Percentiles rank a stretch among this genome's conserved stretches.
These are phyloP conservation scores for Ceratobasidium sp. DNA, from an alignment of 1,284 basidiomycete genomes.

Conservation along the genomic window DNA sequence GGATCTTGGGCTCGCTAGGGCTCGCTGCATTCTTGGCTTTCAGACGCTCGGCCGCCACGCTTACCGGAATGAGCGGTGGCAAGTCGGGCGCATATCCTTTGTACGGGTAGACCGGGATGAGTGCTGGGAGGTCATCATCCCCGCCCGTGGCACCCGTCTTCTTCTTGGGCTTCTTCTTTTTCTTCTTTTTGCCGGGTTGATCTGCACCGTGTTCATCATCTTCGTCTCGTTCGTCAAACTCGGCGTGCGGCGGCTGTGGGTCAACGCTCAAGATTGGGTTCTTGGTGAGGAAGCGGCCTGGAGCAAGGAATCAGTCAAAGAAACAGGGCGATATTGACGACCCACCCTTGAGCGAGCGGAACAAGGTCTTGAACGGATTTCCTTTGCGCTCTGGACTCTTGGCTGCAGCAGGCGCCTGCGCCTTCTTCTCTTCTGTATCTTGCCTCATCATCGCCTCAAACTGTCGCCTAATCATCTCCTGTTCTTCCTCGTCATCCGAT, in stretches of 20 bases:
- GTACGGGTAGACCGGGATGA: constrained; percentile 25
- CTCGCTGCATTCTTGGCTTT: constrained; percentile 9
- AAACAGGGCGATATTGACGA: background rate
- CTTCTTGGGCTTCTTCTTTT: constrained; percentile 47
- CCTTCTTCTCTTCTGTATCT: background rate
- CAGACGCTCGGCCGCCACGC: constrained; percentile 38
- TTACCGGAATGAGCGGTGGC: constrained; percentile 31
- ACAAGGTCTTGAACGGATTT: constrained; percentile 16
- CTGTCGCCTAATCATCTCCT: background rate
- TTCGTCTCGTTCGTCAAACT: constrained; percentile 33
- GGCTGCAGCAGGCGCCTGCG: constrained; percentile 1
- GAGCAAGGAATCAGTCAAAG: background rate
- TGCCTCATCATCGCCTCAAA: constrained; percentile 22
- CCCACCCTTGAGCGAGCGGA: background rate
- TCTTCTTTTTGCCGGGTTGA: constrained; percentile 29
- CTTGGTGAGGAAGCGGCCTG: constrained; percentile 42
- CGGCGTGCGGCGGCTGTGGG: background rate
- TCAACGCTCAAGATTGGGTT: constrained; percentile 34
- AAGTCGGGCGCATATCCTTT: constrained; percentile 14
- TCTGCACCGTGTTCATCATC: constrained; percentile 19
- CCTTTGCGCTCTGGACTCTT: constrained; percentile 24
- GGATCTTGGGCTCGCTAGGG: constrained; percentile 19
- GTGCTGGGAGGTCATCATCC: constrained; percentile 27
- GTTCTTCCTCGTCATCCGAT: constrained; percentile 16
- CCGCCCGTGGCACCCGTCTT: constrained; percentile 27